Evolutionary conservation across 768 basidiomycete species (phyloP), one percentile per base, ranked within the genome.

Genomic region (Piloderma croceum): DNA sequence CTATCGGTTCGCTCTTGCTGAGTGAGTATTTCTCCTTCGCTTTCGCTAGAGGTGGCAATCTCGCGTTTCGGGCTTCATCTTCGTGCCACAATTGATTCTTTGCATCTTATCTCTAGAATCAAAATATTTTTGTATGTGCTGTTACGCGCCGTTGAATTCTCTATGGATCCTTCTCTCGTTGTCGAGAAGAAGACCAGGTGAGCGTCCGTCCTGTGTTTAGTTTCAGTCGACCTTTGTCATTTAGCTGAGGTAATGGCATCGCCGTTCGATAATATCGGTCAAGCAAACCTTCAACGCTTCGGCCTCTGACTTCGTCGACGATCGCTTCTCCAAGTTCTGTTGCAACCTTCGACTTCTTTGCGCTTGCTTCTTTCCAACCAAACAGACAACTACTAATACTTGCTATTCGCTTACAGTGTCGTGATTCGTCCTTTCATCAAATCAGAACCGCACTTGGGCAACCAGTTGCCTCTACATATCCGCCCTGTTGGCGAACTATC

Each of bases 121-220:
- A 81, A 81, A 57, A 67, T 74, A 25, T 79, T 81, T 51, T 61
- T 81, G 45, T 78, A 68, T 58, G 70, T 74, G 33, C 68, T 81
- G 35, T 37, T 81, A 34, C 69, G 70, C 49, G 77, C 80, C 60
- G 59, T 79, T 39, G 72, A 73, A 51, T 76, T 78, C 61, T 57
- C 67, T 34, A 63, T 71, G 17, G 73, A 76, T 51, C 65, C 71
- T 19, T 57, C 63, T 38, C 58, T 76, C 49, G 68, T 76, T 49
- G 73, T 79, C 48, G 76, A 81, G 65, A 80, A 80, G 65, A 73
- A 68, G 35, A 67, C 76, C 56, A 79, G 79, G 78, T 81, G 54
- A 66, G 76, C 34, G 41, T 18, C 29, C 29, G 45, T 24, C 22
- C 45, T 41, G 20, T n/a, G n/a, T n/a, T n/a, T n/a, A n/a, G n/a